Base-by-base conservation (phyloP, 1,284 basidiomycete species). In the Ceratorhiza oryzae-sativae region DNA sequence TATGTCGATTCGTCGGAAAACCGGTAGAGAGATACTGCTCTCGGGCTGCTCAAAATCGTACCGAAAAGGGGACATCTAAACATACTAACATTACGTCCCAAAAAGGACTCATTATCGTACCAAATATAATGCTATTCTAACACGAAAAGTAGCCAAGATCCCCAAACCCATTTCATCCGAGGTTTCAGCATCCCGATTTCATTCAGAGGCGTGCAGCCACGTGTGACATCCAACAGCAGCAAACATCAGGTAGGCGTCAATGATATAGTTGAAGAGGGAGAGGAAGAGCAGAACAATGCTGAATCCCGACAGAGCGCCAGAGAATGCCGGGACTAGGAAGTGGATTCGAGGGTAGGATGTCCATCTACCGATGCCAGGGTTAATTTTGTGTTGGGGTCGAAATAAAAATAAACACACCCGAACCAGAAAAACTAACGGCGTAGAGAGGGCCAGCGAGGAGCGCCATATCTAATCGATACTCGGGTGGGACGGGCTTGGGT, bases 211-310 rank as follows among this genome's bases (percentile, higher is more conserved):
- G n/a, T n/a, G n/a, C n/a, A n/a, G n/a, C n/a, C n/a, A n/a, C n/a
- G n/a, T n/a, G n/a, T n/a, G n/a, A n/a, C n/a, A n/a, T n/a, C n/a
- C n/a, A n/a, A n/a, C n/a, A n/a, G n/a, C n/a, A n/a, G 84, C 83
- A 12, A 81, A 79, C 77, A 80, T 79, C n/a, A 85, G 78, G 74
- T 85, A 86, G 5, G 81, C 79, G 75, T 85, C 85, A 75, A 85
- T 81, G 74, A 85, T 80, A 76, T 79, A 83, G 79, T 82, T 79
- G 76, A 79, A 81, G 59, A 82, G 49, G n/a, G 75, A 39, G 9
- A 77, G 79, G 78, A 86, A 86, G 77, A 85, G 82, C 36, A 83
- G 80, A 15, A 84, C 75, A 8, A 83, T 79, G 0, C 76, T 77
- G 6, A 82, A 77, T 1, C 85, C 85, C 65, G 86, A 79, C 9